A percentile compares a stretch with the other conserved stretches of the same genome.
Conservation (phyloP, 768 basidiomycete species). For the Zangia roseola region DNA sequence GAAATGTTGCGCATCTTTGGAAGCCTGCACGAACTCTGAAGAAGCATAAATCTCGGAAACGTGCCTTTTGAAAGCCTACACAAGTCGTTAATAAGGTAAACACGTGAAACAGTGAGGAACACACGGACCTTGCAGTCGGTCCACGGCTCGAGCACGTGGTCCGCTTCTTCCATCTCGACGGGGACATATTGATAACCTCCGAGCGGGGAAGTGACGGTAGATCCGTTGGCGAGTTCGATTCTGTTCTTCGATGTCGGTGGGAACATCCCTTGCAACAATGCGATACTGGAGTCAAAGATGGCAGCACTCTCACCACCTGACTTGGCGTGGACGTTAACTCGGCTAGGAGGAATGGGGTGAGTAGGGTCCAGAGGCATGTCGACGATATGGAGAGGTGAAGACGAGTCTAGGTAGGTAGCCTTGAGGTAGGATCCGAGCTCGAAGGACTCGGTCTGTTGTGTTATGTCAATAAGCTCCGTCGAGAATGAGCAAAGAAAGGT, state of each 20-base stretch:
- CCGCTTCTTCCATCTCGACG: conserved; percentile 60
- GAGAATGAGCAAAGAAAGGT: not conserved
- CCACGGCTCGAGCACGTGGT: conserved; percentile 81
- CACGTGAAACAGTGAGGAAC: conserved; percentile 39
- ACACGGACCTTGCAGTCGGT: conserved; percentile 52
- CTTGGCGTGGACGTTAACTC: conserved; percentile 77
- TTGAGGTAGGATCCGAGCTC: conserved; percentile 61
- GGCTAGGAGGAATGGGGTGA: conserved; percentile 59
- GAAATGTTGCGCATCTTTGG: conserved; percentile 59
- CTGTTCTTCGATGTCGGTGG: conserved; percentile 70
- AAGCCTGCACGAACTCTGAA: conserved; percentile 57
- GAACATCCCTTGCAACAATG: conserved; percentile 80
- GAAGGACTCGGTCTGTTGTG: conserved; percentile 61
- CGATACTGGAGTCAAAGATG: conserved; percentile 82
- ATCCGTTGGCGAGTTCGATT: conserved; percentile 75
- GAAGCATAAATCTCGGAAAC: conserved; percentile 62
- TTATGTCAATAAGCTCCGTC: conserved; percentile 5
- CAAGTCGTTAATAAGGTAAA: conserved; percentile 4
- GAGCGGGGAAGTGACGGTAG: conserved; percentile 68
- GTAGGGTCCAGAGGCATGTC: conserved; percentile 60
- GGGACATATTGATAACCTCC: conserved; percentile 87
- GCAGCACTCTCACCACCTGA: conserved; percentile 77
- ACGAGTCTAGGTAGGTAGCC: conserved; percentile 62
- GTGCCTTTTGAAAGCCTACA: conserved; percentile 65
- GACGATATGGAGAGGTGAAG: conserved; percentile 65